Conservation (phyloP, 768 basidiomycete genomes). For the Tulasnella sp. region DNA sequence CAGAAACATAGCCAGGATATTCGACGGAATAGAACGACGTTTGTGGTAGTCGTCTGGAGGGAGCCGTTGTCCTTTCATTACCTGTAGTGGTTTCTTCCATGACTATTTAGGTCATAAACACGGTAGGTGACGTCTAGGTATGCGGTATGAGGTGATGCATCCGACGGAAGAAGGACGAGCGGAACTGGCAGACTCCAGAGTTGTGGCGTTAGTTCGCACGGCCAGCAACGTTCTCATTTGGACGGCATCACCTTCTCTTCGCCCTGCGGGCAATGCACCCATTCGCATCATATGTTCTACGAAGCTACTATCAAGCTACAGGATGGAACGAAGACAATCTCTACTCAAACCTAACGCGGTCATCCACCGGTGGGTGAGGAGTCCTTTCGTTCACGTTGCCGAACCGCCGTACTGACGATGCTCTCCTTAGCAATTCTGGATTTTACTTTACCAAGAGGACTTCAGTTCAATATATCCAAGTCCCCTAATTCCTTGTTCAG, state of each 20-base stretch:
- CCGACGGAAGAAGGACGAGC: background rate
- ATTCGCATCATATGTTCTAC: constrained; percentile 84
- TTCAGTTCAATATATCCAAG: constrained; percentile 81
- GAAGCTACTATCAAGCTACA: constrained; percentile 87
- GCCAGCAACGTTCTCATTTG: constrained; percentile 5
- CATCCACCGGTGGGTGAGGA: constrained; percentile 69
- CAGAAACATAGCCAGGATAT: constrained; percentile 81
- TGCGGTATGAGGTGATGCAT: background rate
- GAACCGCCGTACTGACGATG: background rate
- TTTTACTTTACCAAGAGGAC: constrained; percentile 81
- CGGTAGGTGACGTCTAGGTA: background rate
- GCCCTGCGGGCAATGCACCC: constrained; percentile 64
- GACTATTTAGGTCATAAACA: background rate
- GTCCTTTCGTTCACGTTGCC: background rate
- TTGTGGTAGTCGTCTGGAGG: constrained; percentile 38
- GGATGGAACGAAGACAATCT: constrained; percentile 98
- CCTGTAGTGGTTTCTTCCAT: background rate
- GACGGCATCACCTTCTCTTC: constrained; percentile 23
- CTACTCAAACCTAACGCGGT: constrained; percentile 85
- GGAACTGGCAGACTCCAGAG: background rate
- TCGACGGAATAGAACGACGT: constrained; percentile 78
- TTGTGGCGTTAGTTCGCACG: constrained; percentile 10
- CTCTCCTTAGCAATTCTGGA: constrained; percentile 77
- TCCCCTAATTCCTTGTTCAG: constrained; percentile 87
- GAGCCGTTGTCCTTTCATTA: background rate